Evolutionary conservation across 2,329 filamentous ascomycete species (phyloP), one percentile per base, ranked within the genome.

Genomic region (Colletotrichum trifolii): DNA sequence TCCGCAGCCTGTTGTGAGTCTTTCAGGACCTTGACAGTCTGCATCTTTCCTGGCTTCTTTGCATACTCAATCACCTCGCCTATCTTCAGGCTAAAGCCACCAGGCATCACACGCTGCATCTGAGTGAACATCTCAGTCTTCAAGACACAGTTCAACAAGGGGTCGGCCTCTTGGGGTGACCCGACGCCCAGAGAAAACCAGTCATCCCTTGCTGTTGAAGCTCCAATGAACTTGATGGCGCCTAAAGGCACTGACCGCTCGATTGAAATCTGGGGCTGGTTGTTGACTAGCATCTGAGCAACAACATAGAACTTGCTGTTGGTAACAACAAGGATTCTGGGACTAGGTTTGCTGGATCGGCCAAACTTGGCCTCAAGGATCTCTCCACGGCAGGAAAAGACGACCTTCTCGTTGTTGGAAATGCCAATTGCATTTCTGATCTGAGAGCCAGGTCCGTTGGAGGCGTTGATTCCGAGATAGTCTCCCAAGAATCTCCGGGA

Each of bases 41-140:
- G 91, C 76, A 93, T 86, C 81, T 99, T 99, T 60, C 93, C 93
- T 1, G 96, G 96, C 79, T 99, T 99, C 85, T 98, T 99, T 74
- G 95, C 94, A 78, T 97, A 99, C 75, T 97, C 93, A 71, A 99
- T 94, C 64, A 85, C 85, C 35, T 96, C 90, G n/a, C 83, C 88
- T 67, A 98, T 91, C 78, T 92, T 93, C 52, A 99, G 80, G 74
- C 89, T 93, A 74, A 97, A 87, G 9, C 92, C 89, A 8, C 91
- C 93, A 3, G 91, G 89, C 78, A 96, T 91, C 56, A 89, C 88
- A 54, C 88, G 89, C 74, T 90, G 89, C 81, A 99, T 89, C 68
- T 97, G 94, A 0, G 95, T 96, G 74, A 98, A 97, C 78, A 99
- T 90, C 74, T 99, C 96, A 0, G 96, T 99, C 83, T 99, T 99